Evolutionary conservation across 768 basidiomycete species (phyloP), one percentile per base, ranked within the genome.

Genomic region (Sistotremastrum niveocremeum): DNA sequence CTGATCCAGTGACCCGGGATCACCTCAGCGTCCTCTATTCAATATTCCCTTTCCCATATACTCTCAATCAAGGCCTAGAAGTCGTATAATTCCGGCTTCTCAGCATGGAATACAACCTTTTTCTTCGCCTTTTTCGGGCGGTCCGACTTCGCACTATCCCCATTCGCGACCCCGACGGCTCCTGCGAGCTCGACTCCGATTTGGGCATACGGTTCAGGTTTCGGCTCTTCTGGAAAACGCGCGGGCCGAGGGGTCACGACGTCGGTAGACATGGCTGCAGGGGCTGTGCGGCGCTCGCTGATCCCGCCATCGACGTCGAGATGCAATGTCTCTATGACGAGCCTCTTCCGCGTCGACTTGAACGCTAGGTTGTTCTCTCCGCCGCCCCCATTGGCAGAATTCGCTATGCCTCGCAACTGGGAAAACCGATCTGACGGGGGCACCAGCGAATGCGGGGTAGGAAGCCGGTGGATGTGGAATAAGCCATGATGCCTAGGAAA

Each of bases 331-430:
- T 97, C 94, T 54, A 98, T 76, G 20, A 93, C 66, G 47, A 97
- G 70, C 42, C 89, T 68, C 58, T 85, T 89, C 54, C 93, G 70
- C 56, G 81, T 95, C 56, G 87, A 84, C 59, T 81, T 85, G 72
- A 98, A 99, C 8, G 84, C 90, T 6, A 99, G 71, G 56, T 98
- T 97, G 63, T 98, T 98, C 60, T 97, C 93, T 6, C 91, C 85
- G n/a, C 78, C 77, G 0, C 79, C 81, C 5, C 73, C 72, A 8
- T 64, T 65, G 3, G 65, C 65, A 34, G 59, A 63, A 11, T 70
- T 65, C 28, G 76, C 71, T 41, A 94, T 66, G 8, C 89, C 91
- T 7, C 94, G 81, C 39, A 99, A 70, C 4, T 75, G 71, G 4
- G 93, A 98, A 50, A 79, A 79, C 53, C 76, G 81, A 54, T 90